A percentile compares a stretch with the other conserved stretches of the same genome.
Conservation (phyloP, 2,329 filamentous ascomycete genomes). For the Claviceps cyperi region DNA sequence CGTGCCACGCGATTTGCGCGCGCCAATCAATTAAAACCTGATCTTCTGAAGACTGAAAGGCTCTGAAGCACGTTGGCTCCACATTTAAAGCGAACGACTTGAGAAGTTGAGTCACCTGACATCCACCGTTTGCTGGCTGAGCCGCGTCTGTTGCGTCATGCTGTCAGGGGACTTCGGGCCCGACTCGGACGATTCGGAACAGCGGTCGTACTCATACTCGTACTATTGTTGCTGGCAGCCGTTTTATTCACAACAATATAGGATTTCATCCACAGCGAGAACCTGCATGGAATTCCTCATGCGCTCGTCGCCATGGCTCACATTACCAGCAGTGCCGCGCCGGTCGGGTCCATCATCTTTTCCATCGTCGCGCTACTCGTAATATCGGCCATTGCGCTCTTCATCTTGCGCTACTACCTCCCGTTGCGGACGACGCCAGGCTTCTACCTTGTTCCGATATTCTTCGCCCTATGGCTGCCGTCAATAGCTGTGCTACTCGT, state of each 20-base stretch:
- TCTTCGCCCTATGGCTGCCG: conserved; percentile 87
- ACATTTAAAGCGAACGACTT: conserved; percentile 7
- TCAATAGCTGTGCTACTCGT: conserved; percentile 84
- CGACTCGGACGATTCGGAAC: too few relatives aligned
- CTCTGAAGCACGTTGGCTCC: neutral
- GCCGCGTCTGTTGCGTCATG: conserved; percentile 6
- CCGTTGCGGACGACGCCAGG: conserved; percentile 81
- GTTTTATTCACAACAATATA: neutral
- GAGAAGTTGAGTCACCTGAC: neutral
- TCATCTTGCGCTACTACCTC: conserved; percentile 79
- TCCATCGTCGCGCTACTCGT: conserved; percentile 55
- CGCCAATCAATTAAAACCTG: conserved; percentile 15
- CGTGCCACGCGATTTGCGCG: conserved; percentile 9
- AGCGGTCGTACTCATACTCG: too few relatives aligned
- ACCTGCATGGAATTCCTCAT: conserved; percentile 15
- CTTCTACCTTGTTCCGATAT: conserved; percentile 82
- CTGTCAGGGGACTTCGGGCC: neutral
- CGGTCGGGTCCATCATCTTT: conserved; percentile 70
- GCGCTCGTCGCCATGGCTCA: conserved; percentile 32
- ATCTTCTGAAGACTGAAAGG: neutral
- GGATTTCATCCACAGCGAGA: neutral
- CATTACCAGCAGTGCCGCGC: conserved; percentile 38
- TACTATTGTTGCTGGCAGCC: too few relatives aligned
- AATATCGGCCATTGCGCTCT: conserved; percentile 63
- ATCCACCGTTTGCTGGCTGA: neutral